Evolutionary conservation across 352 stramenopile species (phyloP), one percentile per base, ranked within the genome.

Genomic region (Globisporangium radiosum): DNA sequence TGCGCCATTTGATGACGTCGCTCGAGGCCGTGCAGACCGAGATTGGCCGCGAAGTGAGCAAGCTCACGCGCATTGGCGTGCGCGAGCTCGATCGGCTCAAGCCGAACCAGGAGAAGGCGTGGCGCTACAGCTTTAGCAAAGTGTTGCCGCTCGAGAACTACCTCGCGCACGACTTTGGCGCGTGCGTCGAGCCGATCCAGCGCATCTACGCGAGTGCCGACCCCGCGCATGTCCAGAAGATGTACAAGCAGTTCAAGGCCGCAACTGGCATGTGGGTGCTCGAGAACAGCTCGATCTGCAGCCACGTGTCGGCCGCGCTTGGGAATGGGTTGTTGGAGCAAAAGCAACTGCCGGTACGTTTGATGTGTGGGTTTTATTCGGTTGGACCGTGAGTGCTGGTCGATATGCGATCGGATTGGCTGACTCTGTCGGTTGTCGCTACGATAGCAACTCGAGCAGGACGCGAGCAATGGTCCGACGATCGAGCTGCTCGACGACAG

Each of bases 231-330:
- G 85, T 94, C 17, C 81, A 94, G 66, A 88, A 90, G 65, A 84
- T 94, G 76, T 90, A 88, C 65, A 87, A 90, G 68, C 80, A 94
- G 66, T 94, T 94, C 58, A 85, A 87, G 33, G 74, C 90, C 47
- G 81, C 81, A 14, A 92, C 85, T 15, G 85, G 85, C 9, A 76
- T 90, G 69, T 94, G 85, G 85, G 85, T 94, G 43, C 63, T 91
- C 48, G 85, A 94, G 68, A 94, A 94, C 65, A 92, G 67, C 50
- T 82, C 77, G 17, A 90, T 94, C 48, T 94, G 85, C 49, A 73
- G 73, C 17, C 82, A 94, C 64, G 83, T 90, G 25, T 83, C 76
- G 11, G 77, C 82, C 45, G 76, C 82, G 8, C 67, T 92, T 13
- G 82, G 82, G 33, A 73, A 76, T 9, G 68, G 70, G 3, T 92